Evolutionary conservation across 306 rosid species (phyloP).

Genomic region (Purshia tridentata): DNA sequence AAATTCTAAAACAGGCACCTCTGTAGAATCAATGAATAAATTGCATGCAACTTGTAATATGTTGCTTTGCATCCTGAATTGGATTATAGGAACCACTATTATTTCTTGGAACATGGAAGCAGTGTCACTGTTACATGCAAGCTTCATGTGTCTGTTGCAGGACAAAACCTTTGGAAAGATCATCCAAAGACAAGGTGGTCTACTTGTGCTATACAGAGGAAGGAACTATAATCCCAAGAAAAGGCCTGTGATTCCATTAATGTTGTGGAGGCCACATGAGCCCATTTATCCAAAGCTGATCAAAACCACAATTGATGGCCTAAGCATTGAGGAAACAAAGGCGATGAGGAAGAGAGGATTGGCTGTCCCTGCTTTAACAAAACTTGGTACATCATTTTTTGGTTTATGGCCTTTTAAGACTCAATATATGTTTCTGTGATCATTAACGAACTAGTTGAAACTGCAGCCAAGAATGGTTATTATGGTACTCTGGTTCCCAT

Average conservation of each 20-base stretch:
- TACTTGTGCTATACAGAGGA: constrained; percentile 79
- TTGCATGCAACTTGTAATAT: neutral
- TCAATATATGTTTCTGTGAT: neutral
- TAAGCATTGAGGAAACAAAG: constrained; percentile 81
- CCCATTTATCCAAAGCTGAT: constrained; percentile 87
- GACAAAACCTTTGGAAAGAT: constrained; percentile 89
- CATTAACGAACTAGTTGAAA: constrained; percentile 26
- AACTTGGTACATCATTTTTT: constrained; percentile 52
- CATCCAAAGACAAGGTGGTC: constrained; percentile 72
- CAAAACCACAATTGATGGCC: constrained; percentile 82
- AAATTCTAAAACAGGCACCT: neutral
- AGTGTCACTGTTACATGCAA: neutral
- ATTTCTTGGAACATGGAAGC: constrained; percentile 14
- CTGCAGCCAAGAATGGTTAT: constrained; percentile 87
- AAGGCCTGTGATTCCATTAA: constrained; percentile 77
- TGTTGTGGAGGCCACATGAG: constrained; percentile 95
- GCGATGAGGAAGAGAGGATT: constrained; percentile 86
- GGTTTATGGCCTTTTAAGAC: constrained; percentile 11
- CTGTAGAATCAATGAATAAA: neutral
- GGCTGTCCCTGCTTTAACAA: constrained; percentile 76
- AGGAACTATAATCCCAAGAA: constrained; percentile 69
- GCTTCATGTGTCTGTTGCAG: constrained; percentile 47
- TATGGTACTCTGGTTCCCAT: constrained; percentile 75
- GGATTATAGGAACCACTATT: neutral
- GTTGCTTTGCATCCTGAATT: neutral